Evolutionary conservation across 352 stramenopile species (phyloP), one percentile per base, ranked within the genome.

Genomic region (Phytophthora podocarpi): DNA sequence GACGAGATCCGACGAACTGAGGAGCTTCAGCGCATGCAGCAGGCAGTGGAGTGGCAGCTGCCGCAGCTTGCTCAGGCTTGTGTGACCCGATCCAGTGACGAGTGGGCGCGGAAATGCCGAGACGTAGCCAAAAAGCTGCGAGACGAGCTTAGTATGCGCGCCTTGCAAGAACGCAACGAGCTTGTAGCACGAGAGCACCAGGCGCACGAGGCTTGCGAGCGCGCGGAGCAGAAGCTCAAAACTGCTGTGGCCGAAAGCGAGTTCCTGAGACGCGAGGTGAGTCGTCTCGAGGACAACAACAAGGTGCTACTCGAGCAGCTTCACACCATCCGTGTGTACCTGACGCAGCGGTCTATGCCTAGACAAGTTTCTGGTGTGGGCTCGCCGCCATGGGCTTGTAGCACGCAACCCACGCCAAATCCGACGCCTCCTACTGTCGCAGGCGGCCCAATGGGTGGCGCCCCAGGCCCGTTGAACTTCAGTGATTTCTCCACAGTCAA

Each of bases 231-330:
- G 30, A 80, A 86, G 37, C 65, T 73, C 43, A 78, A 83, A 46
- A 77, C 67, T 28, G 36, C 49, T 2, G 35, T 67, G 26, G 62
- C 67, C 15, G 76, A 86, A 42, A 73, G 68, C 46, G 76, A 86
- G 11, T 86, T 86, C 42, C 42, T 83, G 43, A 49, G 69, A 26
- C 79, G 79, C 20, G 76, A 86, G 41, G 67, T 86, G 5, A 59
- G 69, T 23, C 76, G 76, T 15, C 62, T 86, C 3, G 76, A 86
- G 32, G 76, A 86, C 18, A 86, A 82, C 64, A 86, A 81, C 59
- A 86, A 86, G 37, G 71, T 83, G 24, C 39, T 86, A 27, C 63
- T 86, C 10, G 76, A 86, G 42, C 76, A 86, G 30, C 58, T 86
- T 4, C 76, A 86, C 45, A 86, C 76, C 34, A 82, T 86, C 34